Conservation (phyloP, 345 rosid genomes). For the Syzygium aqueum region DNA sequence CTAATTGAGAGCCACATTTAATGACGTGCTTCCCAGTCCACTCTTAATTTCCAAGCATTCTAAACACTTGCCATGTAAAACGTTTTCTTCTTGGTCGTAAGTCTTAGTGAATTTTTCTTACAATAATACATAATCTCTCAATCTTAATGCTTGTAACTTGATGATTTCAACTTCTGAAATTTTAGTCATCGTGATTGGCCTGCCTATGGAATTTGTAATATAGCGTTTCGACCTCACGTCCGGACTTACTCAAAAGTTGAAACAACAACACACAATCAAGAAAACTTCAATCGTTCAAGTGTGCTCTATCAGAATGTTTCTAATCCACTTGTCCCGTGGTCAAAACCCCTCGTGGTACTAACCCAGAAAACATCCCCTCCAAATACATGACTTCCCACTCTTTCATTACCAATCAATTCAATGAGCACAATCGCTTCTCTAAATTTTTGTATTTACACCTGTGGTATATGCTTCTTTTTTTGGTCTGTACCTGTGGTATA, state of each 20-base stretch:
- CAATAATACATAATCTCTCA: neutral
- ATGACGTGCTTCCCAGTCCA: neutral
- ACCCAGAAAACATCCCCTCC: neutral
- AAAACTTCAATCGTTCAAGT: neutral
- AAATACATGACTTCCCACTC: neutral
- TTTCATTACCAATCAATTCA: neutral
- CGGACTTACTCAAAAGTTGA: neutral
- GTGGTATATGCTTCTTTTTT: neutral
- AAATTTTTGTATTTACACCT: neutral
- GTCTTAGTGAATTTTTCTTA: neutral
- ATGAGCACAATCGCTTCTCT: neutral
- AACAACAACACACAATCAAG: too few species aligned
- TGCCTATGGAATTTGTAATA: neutral
- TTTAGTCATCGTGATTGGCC: neutral
- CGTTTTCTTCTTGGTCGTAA: neutral
- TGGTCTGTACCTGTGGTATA: neutral
- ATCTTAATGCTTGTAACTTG: neutral
- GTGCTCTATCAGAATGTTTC: neutral
- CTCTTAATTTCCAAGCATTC: neutral
- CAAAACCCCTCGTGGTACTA: neutral
- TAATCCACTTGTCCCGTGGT: neutral
- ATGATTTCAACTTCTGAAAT: neutral
- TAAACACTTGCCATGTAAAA: neutral
- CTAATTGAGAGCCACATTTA: too few species aligned
- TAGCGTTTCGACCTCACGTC: neutral